phyloP scores from a whole-genome alignment of 306 rosid genomes.

The Lathyrus oleraceus region DNA sequence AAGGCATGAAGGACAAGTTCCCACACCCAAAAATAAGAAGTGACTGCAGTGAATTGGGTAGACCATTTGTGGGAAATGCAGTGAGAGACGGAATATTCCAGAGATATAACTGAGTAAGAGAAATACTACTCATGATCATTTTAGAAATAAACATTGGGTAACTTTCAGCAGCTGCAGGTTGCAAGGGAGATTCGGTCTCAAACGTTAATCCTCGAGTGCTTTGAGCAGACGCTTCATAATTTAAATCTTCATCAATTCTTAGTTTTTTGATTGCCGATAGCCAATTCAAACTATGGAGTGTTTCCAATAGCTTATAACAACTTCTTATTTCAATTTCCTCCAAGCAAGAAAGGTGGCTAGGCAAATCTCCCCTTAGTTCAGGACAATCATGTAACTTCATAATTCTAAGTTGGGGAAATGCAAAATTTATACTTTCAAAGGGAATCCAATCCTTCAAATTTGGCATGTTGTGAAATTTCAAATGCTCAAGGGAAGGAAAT shows the following conservation, averaged over 20 bases:
- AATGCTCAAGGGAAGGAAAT: background rate
- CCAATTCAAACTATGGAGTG: background rate
- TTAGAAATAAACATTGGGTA: background rate
- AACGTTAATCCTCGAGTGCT: too few relatives aligned
- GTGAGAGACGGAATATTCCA: background rate
- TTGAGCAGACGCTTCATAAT: too few relatives aligned
- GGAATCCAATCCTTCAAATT: too few relatives aligned
- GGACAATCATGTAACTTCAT: too few relatives aligned
- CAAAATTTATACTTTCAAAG: too few relatives aligned
- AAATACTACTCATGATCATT: background rate
- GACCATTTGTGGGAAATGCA: conserved; percentile 4
- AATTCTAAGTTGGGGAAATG: too few relatives aligned
- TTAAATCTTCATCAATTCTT: too few relatives aligned
- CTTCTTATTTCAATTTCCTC: background rate
- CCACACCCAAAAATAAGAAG: background rate
- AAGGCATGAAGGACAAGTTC: conserved; percentile 9
- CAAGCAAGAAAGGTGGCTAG: too few relatives aligned
- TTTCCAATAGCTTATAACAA: background rate
- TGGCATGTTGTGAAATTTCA: background rate
- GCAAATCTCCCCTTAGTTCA: too few relatives aligned
- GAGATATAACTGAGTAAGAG: background rate
- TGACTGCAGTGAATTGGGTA: background rate
- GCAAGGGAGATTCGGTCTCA: too few relatives aligned
- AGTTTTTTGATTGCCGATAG: background rate
- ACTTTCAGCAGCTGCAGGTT: background rate